These are phyloP conservation scores for Pseudisothecium myosuroides DNA, from an alignment of 225 moss, liverwort and hornwort genomes.

Conservation along the genomic window DNA sequence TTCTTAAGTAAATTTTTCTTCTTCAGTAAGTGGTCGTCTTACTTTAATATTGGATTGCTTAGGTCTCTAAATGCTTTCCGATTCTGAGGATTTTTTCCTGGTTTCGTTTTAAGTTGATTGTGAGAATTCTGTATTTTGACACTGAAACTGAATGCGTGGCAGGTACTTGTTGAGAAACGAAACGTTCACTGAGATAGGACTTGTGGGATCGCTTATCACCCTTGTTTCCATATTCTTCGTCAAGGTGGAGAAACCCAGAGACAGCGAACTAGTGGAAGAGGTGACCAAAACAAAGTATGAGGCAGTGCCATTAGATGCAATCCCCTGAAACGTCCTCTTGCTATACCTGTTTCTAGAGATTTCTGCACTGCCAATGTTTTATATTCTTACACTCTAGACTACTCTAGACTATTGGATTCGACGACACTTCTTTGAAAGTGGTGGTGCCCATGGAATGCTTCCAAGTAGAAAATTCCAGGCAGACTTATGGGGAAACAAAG, in stretches of 20 bases:
- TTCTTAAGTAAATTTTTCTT: neutral
- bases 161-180: conserved; percentile 17
- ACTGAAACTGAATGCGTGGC: neutral
- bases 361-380: neutral
- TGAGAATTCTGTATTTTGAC: neutral
- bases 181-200: neutral
- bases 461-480: neutral
- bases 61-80: neutral
- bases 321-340: neutral
- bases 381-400: neutral
- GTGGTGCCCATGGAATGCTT: neutral
- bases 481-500: neutral
- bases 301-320: neutral
- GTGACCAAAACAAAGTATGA: neutral
- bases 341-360: no score
- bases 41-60: neutral
- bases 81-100: neutral
- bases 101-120: neutral
- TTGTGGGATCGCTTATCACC: conserved; percentile 12
- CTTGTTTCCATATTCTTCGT: conserved; percentile 17
- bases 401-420: neutral
- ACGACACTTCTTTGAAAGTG: neutral
- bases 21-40: neutral
- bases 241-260: conserved; percentile 7
- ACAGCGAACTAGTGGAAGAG: neutral